These are phyloP conservation scores for Coemansia sp. DNA, from an alignment of 192 early-diverging fungal species.

Conservation along the genomic window DNA sequence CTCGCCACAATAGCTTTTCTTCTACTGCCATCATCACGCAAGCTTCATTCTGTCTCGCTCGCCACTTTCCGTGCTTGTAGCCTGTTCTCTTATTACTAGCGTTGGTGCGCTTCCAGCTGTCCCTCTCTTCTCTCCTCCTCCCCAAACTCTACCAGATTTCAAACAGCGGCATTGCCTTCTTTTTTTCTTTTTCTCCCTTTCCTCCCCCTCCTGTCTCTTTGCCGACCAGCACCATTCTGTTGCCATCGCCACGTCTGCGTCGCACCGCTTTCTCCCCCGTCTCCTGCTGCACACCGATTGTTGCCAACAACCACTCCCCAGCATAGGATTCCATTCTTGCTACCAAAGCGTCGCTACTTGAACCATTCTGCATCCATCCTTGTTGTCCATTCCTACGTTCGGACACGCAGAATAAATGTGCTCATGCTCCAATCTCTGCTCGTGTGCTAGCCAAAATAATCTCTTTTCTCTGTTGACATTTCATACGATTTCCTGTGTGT, in stretches of 20 bases:
- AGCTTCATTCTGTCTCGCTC: constrained; percentile 1
- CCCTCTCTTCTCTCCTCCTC: constrained; percentile 3
- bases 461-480: not conserved
- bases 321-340: constrained; percentile 7
- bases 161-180: not conserved
- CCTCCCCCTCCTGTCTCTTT: not conserved
- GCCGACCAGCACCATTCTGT: constrained; percentile 1
- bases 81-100: constrained; percentile 7
- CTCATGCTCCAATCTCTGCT: not conserved
- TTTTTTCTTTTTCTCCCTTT: constrained; percentile 1
- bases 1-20: constrained; percentile 38
- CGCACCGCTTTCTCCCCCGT: not conserved
- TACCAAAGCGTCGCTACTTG: not conserved
- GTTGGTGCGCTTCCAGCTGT: constrained; percentile 2
- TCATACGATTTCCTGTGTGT: not conserved
- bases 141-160: constrained; percentile 16
- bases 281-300: not conserved
- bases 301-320: constrained; percentile 7
- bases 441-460: not conserved
- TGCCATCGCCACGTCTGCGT: not conserved
- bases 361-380: not conserved
- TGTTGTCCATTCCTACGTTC: constrained; percentile 4
- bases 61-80: not conserved
- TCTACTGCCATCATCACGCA: constrained; percentile 21
- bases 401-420: not conserved